Evolutionary conservation across 306 rosid genomes (phyloP).

Genomic region (Hylodesmum podocarpum): DNA sequence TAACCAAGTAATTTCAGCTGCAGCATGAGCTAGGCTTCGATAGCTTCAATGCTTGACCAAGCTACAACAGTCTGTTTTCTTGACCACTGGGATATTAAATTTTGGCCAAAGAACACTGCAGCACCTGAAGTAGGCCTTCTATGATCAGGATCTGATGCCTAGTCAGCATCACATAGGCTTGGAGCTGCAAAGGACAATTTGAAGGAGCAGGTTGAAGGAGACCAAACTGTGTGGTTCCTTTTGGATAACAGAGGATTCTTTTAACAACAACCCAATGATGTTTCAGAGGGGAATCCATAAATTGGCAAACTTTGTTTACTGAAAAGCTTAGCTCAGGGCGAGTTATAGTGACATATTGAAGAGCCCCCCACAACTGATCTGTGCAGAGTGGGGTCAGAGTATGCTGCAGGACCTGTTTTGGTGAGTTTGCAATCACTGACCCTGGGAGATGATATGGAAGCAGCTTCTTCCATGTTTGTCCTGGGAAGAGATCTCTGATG

Average conservation of each 20-base stretch:
- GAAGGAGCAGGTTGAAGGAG: neutral
- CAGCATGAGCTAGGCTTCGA: neutral
- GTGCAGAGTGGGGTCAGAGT: neutral
- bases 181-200: neutral
- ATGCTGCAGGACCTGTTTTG: fast-evolving
- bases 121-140: neutral
- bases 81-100: neutral
- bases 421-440: neutral
- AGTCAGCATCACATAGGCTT: neutral
- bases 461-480: neutral
- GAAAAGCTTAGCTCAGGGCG: neutral
- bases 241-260: neutral
- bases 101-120: neutral
- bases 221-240: neutral
- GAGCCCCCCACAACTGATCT: neutral
- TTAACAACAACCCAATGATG: neutral
- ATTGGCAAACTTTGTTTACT: neutral
- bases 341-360: neutral
- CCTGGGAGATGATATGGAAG: neutral
- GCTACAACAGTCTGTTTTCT: neutral
- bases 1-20: neutral
- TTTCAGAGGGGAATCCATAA: neutral
- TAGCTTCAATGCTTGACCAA: neutral
- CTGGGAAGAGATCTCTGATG: neutral
- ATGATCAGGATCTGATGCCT: neutral